Evolutionary conservation across 2,329 filamentous ascomycete species (phyloP).

Genomic region (Xylariaceae sp.): DNA sequence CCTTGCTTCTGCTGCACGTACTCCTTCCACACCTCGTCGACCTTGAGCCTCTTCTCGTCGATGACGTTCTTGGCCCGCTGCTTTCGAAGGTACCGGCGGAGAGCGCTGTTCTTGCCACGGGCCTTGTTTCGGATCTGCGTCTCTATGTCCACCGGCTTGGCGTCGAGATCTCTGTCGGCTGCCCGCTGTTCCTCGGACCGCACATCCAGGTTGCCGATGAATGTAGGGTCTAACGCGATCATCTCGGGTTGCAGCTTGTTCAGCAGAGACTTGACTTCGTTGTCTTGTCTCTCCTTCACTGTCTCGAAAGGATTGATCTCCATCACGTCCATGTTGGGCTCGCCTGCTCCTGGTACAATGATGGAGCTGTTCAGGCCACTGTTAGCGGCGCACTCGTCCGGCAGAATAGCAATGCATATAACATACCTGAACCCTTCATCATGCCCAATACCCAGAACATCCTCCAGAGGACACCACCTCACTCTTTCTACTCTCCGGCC

Average conservation of each 20-base stretch:
- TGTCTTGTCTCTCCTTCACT: constrained; percentile 83
- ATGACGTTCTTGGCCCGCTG: constrained; percentile 90
- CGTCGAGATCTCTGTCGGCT: constrained; percentile 74
- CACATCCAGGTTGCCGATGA: constrained; percentile 81
- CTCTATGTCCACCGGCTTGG: constrained; percentile 51
- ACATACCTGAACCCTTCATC: constrained; percentile 68
- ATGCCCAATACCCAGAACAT: constrained; percentile 82
- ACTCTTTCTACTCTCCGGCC: constrained; percentile 75
- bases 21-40: constrained; percentile 75
- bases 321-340: constrained; percentile 91
- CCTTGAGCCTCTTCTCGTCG: constrained; percentile 85
- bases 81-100: constrained; percentile 87
- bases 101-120: constrained; percentile 80
- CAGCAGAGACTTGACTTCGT: constrained; percentile 80
- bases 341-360: constrained; percentile 89
- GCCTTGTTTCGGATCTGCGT: constrained; percentile 69
- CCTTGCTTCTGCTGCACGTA: constrained; percentile 57
- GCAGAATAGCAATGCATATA: constrained; percentile 36
- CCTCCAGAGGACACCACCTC: constrained; percentile 91
- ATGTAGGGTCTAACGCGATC: constrained; percentile 91
- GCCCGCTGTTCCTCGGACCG: constrained; percentile 71
- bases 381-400: constrained; percentile 36
- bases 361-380: constrained; percentile 38
- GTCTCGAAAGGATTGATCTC: constrained; percentile 96
- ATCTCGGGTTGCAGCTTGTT: constrained; percentile 96